phyloP scores from a whole-genome alignment of 805 yeast genomes.

The Candida odintsovae region DNA sequence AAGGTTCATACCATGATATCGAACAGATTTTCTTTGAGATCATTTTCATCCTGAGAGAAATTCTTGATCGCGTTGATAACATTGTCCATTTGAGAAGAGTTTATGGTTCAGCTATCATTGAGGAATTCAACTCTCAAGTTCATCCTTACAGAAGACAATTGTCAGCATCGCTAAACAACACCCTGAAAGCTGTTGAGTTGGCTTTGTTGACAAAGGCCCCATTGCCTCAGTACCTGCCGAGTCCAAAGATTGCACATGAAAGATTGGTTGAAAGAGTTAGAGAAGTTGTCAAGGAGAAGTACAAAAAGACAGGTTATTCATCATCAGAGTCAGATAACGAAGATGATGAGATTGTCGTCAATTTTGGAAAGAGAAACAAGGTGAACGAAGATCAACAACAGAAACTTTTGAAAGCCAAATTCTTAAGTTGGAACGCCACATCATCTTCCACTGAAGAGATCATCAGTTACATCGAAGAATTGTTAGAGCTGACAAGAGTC shows the following conservation, averaged over 20 bases:
- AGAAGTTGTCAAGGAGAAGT: conserved; percentile 28
- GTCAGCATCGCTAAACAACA: conserved; percentile 33
- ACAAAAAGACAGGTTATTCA: conserved; percentile 8
- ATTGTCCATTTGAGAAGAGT: conserved; percentile 35
- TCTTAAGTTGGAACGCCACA: conserved; percentile 47
- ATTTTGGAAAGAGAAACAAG: conserved; percentile 6
- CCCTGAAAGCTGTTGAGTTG: conserved; percentile 37
- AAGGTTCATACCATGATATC: conserved; percentile 37
- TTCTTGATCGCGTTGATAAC: conserved; percentile 42
- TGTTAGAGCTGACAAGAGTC: conserved; percentile 34
- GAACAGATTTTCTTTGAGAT: conserved; percentile 37
- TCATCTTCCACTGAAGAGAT: conserved; percentile 44
- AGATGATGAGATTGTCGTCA: conserved; percentile 23
- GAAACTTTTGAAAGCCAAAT: conserved; percentile 30
- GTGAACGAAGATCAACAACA: conserved; percentile 20
- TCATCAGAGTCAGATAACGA: conserved; percentile 16
- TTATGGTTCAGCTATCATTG: conserved; percentile 42
- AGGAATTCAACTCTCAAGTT: conserved; percentile 35
- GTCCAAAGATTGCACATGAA: conserved; percentile 42
- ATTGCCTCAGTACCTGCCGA: conserved; percentile 45
- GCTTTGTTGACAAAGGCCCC: conserved; percentile 41
- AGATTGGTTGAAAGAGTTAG: conserved; percentile 39
- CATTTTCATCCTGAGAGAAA: conserved; percentile 39
- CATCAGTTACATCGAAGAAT: conserved; percentile 43
- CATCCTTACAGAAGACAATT: conserved; percentile 40